Evolutionary conservation across 345 rosid genomes (phyloP).

Genomic region (Hibiscus tridactylites): DNA sequence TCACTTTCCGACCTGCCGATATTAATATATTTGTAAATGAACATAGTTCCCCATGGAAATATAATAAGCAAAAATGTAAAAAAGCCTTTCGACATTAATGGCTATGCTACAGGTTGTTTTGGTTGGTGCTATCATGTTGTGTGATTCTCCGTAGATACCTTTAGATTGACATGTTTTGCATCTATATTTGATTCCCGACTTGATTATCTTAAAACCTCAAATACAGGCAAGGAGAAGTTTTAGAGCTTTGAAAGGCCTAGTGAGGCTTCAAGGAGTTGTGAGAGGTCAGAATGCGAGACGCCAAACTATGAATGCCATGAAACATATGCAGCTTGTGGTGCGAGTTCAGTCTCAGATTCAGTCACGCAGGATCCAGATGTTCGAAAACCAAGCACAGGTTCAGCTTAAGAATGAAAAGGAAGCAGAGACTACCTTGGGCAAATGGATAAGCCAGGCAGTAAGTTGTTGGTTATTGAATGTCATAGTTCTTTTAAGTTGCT

Average conservation of each 20-base stretch:
- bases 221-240: constrained; percentile 89
- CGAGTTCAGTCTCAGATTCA: constrained; percentile 95
- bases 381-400: constrained; percentile 67
- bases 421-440: constrained; percentile 45
- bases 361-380: constrained; percentile 83
- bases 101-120: neutral
- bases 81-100: neutral
- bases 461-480: constrained; percentile 13
- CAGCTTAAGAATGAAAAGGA: constrained; percentile 45
- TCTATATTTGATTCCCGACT: neutral
- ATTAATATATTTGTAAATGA: neutral
- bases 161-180: neutral
- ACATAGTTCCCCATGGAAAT: neutral
- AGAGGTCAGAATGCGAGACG: constrained; percentile 86
- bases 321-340: constrained; percentile 85
- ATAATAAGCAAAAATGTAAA: neutral
- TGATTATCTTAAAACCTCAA: constrained; percentile 4
- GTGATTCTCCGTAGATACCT: neutral
- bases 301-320: constrained; percentile 84
- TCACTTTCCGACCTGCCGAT: neutral
- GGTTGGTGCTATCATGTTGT: neutral
- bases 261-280: constrained; percentile 95
- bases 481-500: neutral
- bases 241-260: constrained; percentile 85
- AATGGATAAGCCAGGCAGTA: constrained; percentile 49